Evolutionary conservation across 345 rosid species (phyloP).

Genomic region (Hibiscus syriacus): DNA sequence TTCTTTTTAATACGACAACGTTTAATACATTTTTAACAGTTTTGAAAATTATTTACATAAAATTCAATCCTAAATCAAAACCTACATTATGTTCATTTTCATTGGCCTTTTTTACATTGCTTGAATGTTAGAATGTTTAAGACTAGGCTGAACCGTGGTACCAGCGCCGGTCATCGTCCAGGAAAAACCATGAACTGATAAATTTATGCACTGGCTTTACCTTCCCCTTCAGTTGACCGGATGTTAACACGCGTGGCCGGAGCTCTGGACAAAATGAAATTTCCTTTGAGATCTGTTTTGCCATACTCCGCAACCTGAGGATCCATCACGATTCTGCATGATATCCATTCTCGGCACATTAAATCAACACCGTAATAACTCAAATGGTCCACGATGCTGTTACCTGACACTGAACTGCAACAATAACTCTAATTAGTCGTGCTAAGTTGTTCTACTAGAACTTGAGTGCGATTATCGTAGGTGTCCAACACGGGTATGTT

Average conservation of each 20-base stretch:
- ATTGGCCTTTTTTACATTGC: neutral
- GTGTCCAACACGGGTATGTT: no score
- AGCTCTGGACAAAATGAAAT: conserved; percentile 43
- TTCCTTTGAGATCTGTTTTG: conserved; percentile 57
- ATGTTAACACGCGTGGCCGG: conserved; percentile 22
- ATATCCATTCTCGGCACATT: conserved; percentile 45
- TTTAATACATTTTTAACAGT: neutral
- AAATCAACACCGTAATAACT: conserved; percentile 55
- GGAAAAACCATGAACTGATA: neutral
- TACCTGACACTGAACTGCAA: conserved; percentile 74
- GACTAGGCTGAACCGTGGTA: neutral
- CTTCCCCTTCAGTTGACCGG: conserved; percentile 2
- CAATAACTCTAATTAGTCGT: neutral
- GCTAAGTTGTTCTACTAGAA: neutral
- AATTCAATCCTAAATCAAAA: neutral
- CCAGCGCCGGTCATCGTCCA: no score
- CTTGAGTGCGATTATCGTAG: no score
- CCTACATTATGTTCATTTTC: neutral
- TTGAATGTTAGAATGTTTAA: neutral
- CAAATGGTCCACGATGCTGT: conserved; percentile 68
- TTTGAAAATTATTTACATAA: neutral
- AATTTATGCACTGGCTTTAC: conserved; percentile 5
- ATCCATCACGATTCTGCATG: conserved; percentile 65
- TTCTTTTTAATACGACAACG: no score
- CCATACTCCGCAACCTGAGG: conserved; percentile 26